Base-by-base conservation (phyloP, 2,329 filamentous ascomycete genomes). In the Neocucurbitaria cava region DNA sequence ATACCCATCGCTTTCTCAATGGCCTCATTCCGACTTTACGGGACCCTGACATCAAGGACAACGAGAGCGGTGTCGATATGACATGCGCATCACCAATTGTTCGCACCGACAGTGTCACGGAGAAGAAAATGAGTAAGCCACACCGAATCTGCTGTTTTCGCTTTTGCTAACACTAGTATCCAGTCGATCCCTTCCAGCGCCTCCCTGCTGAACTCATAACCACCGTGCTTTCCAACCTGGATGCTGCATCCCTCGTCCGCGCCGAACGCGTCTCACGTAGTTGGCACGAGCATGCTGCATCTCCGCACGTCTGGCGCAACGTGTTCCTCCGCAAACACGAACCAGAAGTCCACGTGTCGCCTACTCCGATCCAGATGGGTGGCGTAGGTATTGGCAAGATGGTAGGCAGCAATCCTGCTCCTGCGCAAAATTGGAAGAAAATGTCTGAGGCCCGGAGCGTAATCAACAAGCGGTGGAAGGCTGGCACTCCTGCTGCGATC, bases 361-460 rank as follows among this genome's bases (percentile, higher is more conserved):
- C 79, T 3, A 71, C 76, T 13, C 79, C 80, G 6, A 76, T 78
- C 57, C 76, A 77, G 64, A 83, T 83, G 64, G 82, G 81, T 42
- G 81, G 81, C 23, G 72, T 76, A 11, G 87, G 86, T 4, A 71
- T 83, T 30, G 86, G 86, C 42, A 81, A 80, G 60, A 72, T 76
- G 30, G 61, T 54, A 56, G 74, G 77, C 49, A 55, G 87, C 87
- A 3, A 82, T 83, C 33, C 66, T 21, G 66, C 65, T 5, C 72
- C 73, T 24, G 71, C 68, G 1, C 91, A 90, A 63, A 84, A 96
- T 71, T 99, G 92, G 92, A 91, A 90, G 77, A 85, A 87, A 61
- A 90, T 97, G 72, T 96, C 93, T 75, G 82, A 87, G 64, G 89
- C 90, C 40, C 89, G 91, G 64, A 85, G 88, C 56, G 84, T 89